Evolutionary conservation across 192 early-diverging fungal species (phyloP).

Genomic region (Umbelopsis sp.): DNA sequence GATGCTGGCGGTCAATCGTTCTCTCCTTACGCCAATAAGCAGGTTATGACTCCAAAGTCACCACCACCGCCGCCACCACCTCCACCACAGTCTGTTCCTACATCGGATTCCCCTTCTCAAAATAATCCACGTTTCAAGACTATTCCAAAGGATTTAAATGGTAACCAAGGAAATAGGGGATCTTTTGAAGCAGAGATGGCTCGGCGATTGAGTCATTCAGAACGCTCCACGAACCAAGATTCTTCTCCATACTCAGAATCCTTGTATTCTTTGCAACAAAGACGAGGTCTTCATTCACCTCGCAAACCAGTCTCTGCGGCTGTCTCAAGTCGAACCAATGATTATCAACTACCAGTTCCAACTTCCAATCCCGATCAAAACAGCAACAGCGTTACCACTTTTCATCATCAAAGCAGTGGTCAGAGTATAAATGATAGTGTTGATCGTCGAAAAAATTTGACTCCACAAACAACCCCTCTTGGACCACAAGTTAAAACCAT

Average conservation of each 20-base stretch:
- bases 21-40: not conserved
- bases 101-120: not conserved
- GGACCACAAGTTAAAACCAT: not conserved
- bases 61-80: constrained; percentile 13
- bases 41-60: not conserved
- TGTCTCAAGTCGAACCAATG: not conserved
- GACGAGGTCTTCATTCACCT: not conserved
- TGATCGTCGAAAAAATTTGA: not conserved
- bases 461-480: not conserved
- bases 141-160: not conserved
- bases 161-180: not conserved
- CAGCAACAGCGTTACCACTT: not conserved
- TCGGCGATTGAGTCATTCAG: not conserved
- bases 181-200: constrained; percentile 12
- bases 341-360: not conserved
- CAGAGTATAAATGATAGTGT: not conserved
- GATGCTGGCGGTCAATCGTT: not conserved
- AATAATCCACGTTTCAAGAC: not conserved
- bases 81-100: not conserved
- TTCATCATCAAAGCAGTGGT: not conserved
- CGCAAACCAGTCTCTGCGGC: not conserved
- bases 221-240: not conserved
- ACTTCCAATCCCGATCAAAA: not conserved
- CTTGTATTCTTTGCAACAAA: not conserved
- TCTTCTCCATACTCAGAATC: not conserved